phyloP scores from a whole-genome alignment of 2,329 filamentous ascomycete genomes.

The Cadophora luteo-olivacea region DNA sequence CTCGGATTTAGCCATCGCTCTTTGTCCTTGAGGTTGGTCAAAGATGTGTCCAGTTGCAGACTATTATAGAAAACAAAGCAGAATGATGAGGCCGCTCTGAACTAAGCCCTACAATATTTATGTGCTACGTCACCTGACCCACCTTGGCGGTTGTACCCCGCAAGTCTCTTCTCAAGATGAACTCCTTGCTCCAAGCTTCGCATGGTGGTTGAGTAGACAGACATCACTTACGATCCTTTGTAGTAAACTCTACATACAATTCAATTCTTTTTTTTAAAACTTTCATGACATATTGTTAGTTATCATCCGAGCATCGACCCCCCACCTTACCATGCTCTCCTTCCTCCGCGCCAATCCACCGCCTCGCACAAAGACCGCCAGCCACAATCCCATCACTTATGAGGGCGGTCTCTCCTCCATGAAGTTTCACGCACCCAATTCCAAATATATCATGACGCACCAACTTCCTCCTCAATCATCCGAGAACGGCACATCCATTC shows the following conservation, averaged over 20 bases:
- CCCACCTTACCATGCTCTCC: conserved; percentile 14
- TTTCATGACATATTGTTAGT: background rate
- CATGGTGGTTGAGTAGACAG: background rate
- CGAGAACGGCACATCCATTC: conserved; percentile 16
- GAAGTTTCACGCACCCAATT: conserved; percentile 20
- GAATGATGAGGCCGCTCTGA: too few species aligned
- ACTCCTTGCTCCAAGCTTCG: background rate
- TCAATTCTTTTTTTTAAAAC: background rate
- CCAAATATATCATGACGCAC: conserved; percentile 24
- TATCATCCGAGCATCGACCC: background rate
- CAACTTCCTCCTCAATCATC: conserved; percentile 8
- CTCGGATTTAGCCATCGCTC: background rate
- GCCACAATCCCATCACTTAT: conserved; percentile 21
- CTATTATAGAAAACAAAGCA: background rate
- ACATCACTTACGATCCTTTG: background rate
- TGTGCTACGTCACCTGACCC: background rate
- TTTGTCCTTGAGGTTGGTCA: too few species aligned
- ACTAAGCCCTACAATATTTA: too few species aligned
- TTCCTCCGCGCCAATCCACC: conserved; percentile 21
- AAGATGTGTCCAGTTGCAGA: too few species aligned
- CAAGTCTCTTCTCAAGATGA: background rate
- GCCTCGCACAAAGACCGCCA: conserved; percentile 19
- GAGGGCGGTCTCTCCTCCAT: conserved; percentile 23
- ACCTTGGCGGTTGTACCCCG: background rate
- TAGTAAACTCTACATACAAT: background rate